Conservation (phyloP, 352 stramenopile genomes). For the Paralagenidium karlingii region DNA sequence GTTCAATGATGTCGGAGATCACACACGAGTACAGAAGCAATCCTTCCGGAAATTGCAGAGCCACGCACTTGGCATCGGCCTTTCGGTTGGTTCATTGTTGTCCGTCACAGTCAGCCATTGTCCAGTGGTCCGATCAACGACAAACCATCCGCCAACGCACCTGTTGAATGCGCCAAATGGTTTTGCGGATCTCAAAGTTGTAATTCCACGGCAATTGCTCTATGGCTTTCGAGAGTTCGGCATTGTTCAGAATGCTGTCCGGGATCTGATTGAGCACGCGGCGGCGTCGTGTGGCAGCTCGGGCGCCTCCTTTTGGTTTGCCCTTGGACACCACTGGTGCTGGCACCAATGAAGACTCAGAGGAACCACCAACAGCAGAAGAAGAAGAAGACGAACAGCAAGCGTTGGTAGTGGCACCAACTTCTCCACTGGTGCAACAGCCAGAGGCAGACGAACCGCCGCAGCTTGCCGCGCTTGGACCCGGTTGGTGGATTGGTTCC, state of each 20-base stretch:
- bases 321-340: no score
- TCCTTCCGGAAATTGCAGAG: constrained; percentile 98
- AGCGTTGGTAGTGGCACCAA: no score
- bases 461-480: no score
- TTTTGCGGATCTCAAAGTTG: constrained; percentile 98
- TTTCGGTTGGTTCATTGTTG: no score
- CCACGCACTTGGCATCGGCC: constrained; percentile 82
- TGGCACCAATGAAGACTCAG: no score
- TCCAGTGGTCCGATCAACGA: constrained; percentile 5
- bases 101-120: no score
- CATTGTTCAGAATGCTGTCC: constrained; percentile 82
- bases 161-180: constrained; percentile 91
- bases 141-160: background rate
- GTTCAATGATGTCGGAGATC: constrained; percentile 97
- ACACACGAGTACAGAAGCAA: constrained; percentile 96
- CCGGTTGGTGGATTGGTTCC: no score
- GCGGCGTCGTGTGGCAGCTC: constrained; percentile 24
- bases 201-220: constrained; percentile 95
- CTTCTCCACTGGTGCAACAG: no score
- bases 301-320: no score
- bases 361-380: no score
- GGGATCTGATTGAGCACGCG: constrained; percentile 84
- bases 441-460: no score
- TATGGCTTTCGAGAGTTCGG: constrained; percentile 86
- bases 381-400: no score